A percentile compares a stretch with the other conserved stretches of the same genome.
Conservation (phyloP, 2,329 filamentous ascomycete genomes). For the Orbilia oligospora region DNA sequence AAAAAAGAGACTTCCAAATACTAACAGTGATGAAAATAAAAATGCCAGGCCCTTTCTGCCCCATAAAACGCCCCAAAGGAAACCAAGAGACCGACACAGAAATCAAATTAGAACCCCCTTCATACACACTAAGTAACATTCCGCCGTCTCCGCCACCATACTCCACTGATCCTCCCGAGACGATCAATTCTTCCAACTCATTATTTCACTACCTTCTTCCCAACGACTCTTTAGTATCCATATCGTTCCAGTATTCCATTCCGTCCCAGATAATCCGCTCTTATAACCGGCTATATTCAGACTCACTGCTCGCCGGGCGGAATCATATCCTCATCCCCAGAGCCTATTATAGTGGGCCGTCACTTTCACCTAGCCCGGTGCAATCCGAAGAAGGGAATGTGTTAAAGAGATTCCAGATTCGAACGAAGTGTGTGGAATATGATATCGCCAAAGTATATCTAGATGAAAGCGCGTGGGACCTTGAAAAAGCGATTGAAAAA, state of each 20-base stretch:
- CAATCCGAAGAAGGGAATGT: slow-evolving; percentile 52
- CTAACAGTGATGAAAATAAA: slow-evolving; percentile 5
- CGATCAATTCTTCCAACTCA: slow-evolving; percentile 12
- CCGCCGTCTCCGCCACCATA: slow-evolving; percentile 41
- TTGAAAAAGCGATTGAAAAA: slow-evolving; percentile 60
- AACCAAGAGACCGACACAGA: slow-evolving; percentile 25
- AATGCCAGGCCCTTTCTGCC: slow-evolving; percentile 62
- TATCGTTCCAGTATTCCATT: slow-evolving; percentile 61
- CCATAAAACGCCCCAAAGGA: slow-evolving; percentile 51
- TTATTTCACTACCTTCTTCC: slow-evolving; percentile 59
- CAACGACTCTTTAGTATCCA: slow-evolving; percentile 59
- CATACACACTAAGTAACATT: slow-evolving; percentile 31
- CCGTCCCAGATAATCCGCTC: slow-evolving; percentile 50
- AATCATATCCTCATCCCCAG: slow-evolving; percentile 61
- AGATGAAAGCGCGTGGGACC: slow-evolving; percentile 60
- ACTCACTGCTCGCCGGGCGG: slow-evolving; percentile 61
- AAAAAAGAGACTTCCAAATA: neutral
- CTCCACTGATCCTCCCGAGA: slow-evolving; percentile 2
- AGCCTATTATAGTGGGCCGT: slow-evolving; percentile 56
- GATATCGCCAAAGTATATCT: slow-evolving; percentile 62
- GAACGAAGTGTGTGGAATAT: slow-evolving; percentile 62
- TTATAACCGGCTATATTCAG: slow-evolving; percentile 62
- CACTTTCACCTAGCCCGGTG: slow-evolving; percentile 51
- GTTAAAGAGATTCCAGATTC: slow-evolving; percentile 62
- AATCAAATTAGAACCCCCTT: slow-evolving; percentile 34